Evolutionary conservation across 768 basidiomycete species (phyloP), one percentile per base, ranked within the genome.

Genomic region (Auricularia sp.): DNA sequence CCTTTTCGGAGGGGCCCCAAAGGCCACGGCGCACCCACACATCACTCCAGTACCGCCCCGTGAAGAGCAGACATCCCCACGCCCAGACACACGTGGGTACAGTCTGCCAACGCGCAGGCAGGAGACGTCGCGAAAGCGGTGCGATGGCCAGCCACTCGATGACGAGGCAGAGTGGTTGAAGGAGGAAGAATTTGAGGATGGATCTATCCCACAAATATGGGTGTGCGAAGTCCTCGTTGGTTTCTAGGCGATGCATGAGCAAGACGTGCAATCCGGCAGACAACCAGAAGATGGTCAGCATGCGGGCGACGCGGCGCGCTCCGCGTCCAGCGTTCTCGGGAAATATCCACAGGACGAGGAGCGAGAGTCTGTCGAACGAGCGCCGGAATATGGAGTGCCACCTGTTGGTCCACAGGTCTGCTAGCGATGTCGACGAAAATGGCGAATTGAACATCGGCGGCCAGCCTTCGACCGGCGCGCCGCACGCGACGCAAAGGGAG

Each of bases 301-400:
- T 10, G 21, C 56, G 56, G 4, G 23, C 21, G 29, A 51, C 11
- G 56, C 29, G 29, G 7, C 56, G 56, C 34, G 11, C 56, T 7
- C 6, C 18, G 8, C 34, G 56, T 6, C 56, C 56, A 1, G 56
- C 56, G 23, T 18, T 51, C 47, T 51, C 18, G 5, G 47, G 47
- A 18, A 51, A 12, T 8, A 51, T 51, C 47, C 47, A 35, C 23
- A 59, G 23, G 29, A 35, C 29, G 56, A 34, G 56, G 23, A 59
- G 56, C 23, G 56, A 35, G 56, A 59, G 56, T 12, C 56, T 14
- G 29, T 59, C 29, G 68, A 89, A 88, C 43, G 72, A 69, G 54
- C 84, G 80, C 10, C 87, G 80, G 69, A 87, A 86, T 4, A 84
- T 65, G 68, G 88, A 87, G 67, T 90, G 88, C 88, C 88, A 90